Evolutionary conservation across 495 filamentous ascomycete species (phyloP).

Genomic region (Lasiosphaeris hirsuta): DNA sequence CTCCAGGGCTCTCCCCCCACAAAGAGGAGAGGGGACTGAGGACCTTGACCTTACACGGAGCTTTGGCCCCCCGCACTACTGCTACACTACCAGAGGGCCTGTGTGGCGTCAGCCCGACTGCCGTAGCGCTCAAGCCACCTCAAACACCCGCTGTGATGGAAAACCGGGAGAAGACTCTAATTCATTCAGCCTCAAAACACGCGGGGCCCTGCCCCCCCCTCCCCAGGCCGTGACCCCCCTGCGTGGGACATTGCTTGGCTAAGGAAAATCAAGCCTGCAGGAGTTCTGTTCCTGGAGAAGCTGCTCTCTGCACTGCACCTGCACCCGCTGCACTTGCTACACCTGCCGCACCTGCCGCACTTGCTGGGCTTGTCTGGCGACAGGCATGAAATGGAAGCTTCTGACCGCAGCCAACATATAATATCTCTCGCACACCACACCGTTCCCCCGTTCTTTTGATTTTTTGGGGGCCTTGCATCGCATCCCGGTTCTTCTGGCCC

Average conservation of each 20-base stretch:
- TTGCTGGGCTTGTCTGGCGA: background rate
- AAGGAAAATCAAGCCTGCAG: background rate
- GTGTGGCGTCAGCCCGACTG: conserved; percentile 13
- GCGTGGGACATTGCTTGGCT: background rate
- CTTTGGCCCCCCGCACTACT: background rate
- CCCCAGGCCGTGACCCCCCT: background rate
- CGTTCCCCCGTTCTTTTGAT: background rate
- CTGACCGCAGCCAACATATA: conserved; percentile 1
- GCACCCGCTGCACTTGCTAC: background rate
- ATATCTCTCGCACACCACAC: background rate
- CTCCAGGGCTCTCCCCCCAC: no score
- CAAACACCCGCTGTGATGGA: background rate
- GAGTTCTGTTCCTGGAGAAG: background rate
- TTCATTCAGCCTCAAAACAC: conserved; percentile 17
- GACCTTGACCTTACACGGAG: no score
- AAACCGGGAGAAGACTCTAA: conserved; percentile 14
- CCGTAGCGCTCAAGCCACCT: conserved; percentile 13
- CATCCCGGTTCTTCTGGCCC: background rate
- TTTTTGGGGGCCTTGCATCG: conserved; percentile 1
- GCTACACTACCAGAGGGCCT: background rate
- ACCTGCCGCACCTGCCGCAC: background rate
- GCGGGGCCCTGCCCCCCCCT: background rate
- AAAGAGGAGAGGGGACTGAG: no score
- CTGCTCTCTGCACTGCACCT: no score
- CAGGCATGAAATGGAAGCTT: background rate